Base-by-base conservation (phyloP, 192 early-diverging fungal genomes). In the Diversispora epigaea region DNA sequence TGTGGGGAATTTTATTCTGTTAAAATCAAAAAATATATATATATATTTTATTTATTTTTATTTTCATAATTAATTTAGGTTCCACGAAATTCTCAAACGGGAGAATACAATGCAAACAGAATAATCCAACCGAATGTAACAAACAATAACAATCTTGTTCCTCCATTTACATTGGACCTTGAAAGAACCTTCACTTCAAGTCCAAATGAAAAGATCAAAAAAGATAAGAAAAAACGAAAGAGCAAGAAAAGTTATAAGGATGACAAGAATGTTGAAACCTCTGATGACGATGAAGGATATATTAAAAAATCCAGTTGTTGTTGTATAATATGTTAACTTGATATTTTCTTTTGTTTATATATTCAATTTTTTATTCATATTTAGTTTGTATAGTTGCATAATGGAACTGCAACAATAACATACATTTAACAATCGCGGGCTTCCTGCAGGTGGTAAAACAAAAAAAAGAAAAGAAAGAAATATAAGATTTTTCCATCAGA, bases 271-370 rank as follows among this genome's bases (percentile, higher is more conserved):
- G 15, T 4, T 43, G 63, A 14, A 10, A 15, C 50, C 49, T 25
- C 12, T 6, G 66, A 68, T 25, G 66, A 72, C 15, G 70, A 72
- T 22, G 70, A 67, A 22, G 44, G 44, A 9, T 46, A 40, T 25
- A 22, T 73, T 19, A 14, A 62, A 62, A 32, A 55, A 15, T 62
- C 72, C 21, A 63, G 17, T 22, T 73, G 72, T 21, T 62, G 72
- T 50, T 73, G 72, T 62, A 17, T 60, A 12, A 73, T 73, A 25
- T 61, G 60, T 39, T 73, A 52, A 57, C 21, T 21, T 44, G 21
- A 41, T 56, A 41, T 41, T 57, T 57, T 17, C 8, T 72, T 12
- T 44, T n/a, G 17, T 63, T 40, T 15, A 17, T 41, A 11, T 1
- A n/a, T 43, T 7, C 4, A 15, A 17, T 6, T 17, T 43, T 41